These are phyloP conservation scores for Aspergillus niger DNA, from an alignment of 2,329 filamentous ascomycete genomes.

Conservation along the genomic window DNA sequence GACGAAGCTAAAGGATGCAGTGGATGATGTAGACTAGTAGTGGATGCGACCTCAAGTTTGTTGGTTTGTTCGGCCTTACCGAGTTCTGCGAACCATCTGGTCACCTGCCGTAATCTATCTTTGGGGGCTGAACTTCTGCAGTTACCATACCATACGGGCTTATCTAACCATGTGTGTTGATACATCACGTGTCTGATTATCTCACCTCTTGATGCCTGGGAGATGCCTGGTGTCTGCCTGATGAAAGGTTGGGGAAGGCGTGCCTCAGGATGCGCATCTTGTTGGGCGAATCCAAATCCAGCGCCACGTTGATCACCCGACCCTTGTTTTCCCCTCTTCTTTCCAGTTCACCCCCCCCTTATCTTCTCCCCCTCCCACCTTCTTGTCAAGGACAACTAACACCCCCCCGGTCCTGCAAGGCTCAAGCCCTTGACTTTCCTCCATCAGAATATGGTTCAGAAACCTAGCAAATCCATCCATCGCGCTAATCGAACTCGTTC, in stretches of 20 bases:
- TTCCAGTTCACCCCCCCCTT: not conserved
- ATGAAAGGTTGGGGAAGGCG: conserved; percentile 2
- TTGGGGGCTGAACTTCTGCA: not conserved
- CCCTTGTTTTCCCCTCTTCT: conserved; percentile 10
- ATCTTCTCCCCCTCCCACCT: conserved; percentile 2
- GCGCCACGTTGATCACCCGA: conserved; percentile 14
- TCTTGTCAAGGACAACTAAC: conserved; percentile 3
- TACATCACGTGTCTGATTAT: not conserved
- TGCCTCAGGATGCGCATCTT: conserved; percentile 1
- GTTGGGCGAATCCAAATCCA: conserved; percentile 4
- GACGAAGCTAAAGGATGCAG: not conserved
- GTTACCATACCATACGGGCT: not conserved
- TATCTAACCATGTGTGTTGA: not conserved
- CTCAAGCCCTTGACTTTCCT: not conserved
- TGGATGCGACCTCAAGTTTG: too few species aligned
- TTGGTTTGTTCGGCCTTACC: not conserved
- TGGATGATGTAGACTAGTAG: too few species aligned
- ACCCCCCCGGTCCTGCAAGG: conserved; percentile 1
- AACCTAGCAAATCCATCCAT: conserved; percentile 17
- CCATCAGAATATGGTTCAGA: conserved; percentile 20
- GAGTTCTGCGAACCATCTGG: not conserved
- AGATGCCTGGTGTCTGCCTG: not conserved
- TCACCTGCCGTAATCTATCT: not conserved
- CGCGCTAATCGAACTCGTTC: conserved; percentile 18
- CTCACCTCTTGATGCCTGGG: conserved; percentile 8